Evolutionary conservation across 2,329 filamentous ascomycete species (phyloP).

Genomic region (Cladophialophora immunda): DNA sequence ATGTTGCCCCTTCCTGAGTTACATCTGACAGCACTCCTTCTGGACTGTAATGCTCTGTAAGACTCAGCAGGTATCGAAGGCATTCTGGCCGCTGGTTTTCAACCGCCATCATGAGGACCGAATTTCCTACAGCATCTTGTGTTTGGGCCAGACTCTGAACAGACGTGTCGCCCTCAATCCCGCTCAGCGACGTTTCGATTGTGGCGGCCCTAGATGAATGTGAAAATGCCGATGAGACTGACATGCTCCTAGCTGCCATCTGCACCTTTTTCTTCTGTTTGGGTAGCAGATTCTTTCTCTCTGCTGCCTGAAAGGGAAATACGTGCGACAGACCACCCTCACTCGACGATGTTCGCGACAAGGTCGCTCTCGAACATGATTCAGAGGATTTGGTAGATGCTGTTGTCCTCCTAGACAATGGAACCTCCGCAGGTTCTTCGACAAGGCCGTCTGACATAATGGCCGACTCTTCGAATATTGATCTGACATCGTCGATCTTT

Average conservation of each 20-base stretch:
- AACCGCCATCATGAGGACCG: constrained; percentile 85
- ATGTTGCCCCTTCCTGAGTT: constrained; percentile 87
- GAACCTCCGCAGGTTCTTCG: constrained; percentile 50
- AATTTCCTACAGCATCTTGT: constrained; percentile 76
- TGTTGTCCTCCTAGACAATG: constrained; percentile 37
- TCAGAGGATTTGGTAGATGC: constrained; percentile 35
- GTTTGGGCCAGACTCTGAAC: constrained; percentile 69
- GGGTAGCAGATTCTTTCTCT: constrained; percentile 49
- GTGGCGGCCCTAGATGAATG: constrained; percentile 82
- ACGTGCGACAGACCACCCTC: constrained; percentile 75
- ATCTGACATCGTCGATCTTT: constrained; percentile 75
- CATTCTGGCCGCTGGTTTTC: constrained; percentile 75
- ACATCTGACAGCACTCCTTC: constrained; percentile 79
- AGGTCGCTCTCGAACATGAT: constrained; percentile 26
- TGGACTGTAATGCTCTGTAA: constrained; percentile 78
- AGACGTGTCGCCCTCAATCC: constrained; percentile 84
- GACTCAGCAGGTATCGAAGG: constrained; percentile 79
- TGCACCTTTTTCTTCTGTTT: constrained; percentile 75
- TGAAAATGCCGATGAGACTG: constrained; percentile 83
- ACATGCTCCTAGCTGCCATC: constrained; percentile 88
- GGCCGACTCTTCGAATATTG: constrained; percentile 78
- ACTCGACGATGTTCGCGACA: constrained; percentile 52
- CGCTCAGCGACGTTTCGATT: constrained; percentile 75
- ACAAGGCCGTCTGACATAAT: constrained; percentile 55
- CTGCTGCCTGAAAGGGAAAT: constrained; percentile 79